Evolutionary conservation across 108 stramenopile genomes (phyloP).

Genomic region (Hondaea fermentalgiana): DNA sequence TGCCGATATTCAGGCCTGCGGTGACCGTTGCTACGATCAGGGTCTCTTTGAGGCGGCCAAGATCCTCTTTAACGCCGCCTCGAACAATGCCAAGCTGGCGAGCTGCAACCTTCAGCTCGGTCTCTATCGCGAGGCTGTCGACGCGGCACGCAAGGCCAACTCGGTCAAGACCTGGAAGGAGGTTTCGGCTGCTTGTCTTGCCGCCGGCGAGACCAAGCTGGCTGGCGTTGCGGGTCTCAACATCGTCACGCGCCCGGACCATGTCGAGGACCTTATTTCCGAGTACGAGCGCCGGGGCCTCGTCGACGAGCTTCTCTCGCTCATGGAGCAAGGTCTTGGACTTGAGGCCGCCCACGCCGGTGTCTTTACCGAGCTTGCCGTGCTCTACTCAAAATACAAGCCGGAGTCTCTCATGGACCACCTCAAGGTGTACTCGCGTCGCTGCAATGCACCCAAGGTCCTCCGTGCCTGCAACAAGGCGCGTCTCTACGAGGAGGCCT

Average conservation of each 20-base stretch:
- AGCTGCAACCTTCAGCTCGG: slow-evolving; percentile 93
- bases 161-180: slow-evolving; percentile 94
- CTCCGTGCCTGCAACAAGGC: slow-evolving; percentile 97
- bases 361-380: slow-evolving; percentile 96
- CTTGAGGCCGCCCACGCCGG: slow-evolving; percentile 96
- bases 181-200: slow-evolving; percentile 89
- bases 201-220: slow-evolving; percentile 89
- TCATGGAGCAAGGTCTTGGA: slow-evolving; percentile 97
- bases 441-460: slow-evolving; percentile 92
- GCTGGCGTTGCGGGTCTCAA: slow-evolving; percentile 91
- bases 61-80: slow-evolving; percentile 88
- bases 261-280: slow-evolving; percentile 93
- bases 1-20: slow-evolving; percentile 89
- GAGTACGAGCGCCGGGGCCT: slow-evolving; percentile 94
- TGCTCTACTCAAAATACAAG: slow-evolving; percentile 97
- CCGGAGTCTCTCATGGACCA: slow-evolving; percentile 99
- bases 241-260: slow-evolving; percentile 98
- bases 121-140: slow-evolving; percentile 95
- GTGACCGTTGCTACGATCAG: slow-evolving; percentile 88
- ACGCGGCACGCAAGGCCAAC: slow-evolving; percentile 95
- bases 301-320: slow-evolving; percentile 83
- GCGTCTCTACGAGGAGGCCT: slow-evolving; percentile 85
- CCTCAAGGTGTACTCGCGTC: slow-evolving; percentile 94
- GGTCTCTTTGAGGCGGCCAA: slow-evolving; percentile 94
- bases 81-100: slow-evolving; percentile 99